These are phyloP conservation scores for Paramyrothecium sp. DNA, from an alignment of 2,329 filamentous ascomycete species.

Conservation along the genomic window DNA sequence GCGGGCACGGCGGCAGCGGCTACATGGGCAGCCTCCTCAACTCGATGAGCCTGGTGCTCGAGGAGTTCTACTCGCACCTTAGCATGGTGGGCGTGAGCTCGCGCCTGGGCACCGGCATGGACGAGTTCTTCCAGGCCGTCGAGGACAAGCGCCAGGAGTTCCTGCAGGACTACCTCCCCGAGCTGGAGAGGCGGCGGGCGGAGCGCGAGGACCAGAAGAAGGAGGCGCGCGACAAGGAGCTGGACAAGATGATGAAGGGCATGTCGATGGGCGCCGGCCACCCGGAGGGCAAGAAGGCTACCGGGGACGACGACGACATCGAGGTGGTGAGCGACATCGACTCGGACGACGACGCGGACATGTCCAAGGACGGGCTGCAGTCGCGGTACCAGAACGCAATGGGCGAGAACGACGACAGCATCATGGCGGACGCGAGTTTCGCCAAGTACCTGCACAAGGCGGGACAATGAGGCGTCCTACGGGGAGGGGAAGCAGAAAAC, in stretches of 20 bases:
- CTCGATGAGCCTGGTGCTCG: constrained; percentile 95
- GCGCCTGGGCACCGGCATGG: constrained; percentile 86
- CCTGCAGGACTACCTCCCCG: constrained; percentile 84
- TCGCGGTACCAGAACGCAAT: constrained; percentile 76
- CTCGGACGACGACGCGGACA: constrained; percentile 56
- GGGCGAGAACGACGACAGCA: constrained; percentile 52
- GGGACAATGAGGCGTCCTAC: constrained; percentile 15
- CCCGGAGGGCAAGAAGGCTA: constrained; percentile 28
- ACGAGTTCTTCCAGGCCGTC: constrained; percentile 91
- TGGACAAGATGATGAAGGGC: constrained; percentile 92
- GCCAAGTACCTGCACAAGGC: constrained; percentile 57
- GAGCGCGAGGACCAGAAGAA: constrained; percentile 76
- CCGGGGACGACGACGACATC: constrained; percentile 43
- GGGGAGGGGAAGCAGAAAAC: constrained; percentile 6
- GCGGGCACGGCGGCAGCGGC: constrained; percentile 72
- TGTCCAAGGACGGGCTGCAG: constrained; percentile 66
- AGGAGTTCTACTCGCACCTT: constrained; percentile 95
- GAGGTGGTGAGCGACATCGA: constrained; percentile 46
- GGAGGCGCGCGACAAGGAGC: constrained; percentile 71
- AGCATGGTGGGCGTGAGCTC: constrained; percentile 91
- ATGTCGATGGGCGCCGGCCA: constrained; percentile 57
- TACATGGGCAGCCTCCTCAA: constrained; percentile 97
- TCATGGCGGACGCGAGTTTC: constrained; percentile 58
- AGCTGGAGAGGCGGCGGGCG: constrained; percentile 75
- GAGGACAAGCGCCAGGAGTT: constrained; percentile 87